Conservation (phyloP, 2,329 filamentous ascomycete species). For the Pseudogymnoascus sp. region DNA sequence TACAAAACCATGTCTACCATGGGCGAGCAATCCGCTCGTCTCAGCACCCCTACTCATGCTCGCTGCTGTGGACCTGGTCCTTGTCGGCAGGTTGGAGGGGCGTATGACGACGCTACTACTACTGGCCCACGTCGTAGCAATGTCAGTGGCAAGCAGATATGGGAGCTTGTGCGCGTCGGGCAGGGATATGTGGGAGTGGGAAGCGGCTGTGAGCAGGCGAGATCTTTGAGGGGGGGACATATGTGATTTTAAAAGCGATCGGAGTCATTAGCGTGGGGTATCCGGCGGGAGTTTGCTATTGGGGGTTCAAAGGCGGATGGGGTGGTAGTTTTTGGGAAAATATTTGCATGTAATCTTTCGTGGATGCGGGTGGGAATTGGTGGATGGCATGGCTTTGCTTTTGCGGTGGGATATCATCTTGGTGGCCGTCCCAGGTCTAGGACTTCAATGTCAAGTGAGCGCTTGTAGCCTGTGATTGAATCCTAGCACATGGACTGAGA, state of each 20-base stretch:
- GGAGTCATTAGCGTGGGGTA: background rate
- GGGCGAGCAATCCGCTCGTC: slow-evolving; percentile 55
- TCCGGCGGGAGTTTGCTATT: background rate
- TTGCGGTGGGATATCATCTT: background rate
- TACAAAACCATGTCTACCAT: slow-evolving; percentile 61
- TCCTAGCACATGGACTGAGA: background rate
- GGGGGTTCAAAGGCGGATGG: background rate
- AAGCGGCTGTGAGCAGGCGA: background rate
- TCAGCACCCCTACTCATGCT: slow-evolving; percentile 59
- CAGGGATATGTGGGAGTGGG: slow-evolving; percentile 11
- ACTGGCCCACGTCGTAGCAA: slow-evolving; percentile 37
- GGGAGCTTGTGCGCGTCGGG: slow-evolving; percentile 25
- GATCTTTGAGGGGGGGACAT: background rate
- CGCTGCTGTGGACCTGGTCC: slow-evolving; percentile 57
- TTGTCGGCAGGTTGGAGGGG: slow-evolving; percentile 30
- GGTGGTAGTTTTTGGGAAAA: background rate
- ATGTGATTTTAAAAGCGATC: background rate
- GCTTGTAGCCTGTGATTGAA: background rate
- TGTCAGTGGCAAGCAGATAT: slow-evolving; percentile 33
- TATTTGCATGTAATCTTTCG: background rate
- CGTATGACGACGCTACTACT: slow-evolving; percentile 34
- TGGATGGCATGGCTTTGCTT: background rate
- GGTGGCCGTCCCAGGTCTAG: background rate
- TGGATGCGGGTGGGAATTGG: background rate
- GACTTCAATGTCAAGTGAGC: background rate